A percentile compares a stretch with the other conserved stretches of the same genome.
Conservation (phyloP, 129 eudicot genomes). For the Helianthus tuberosus region DNA sequence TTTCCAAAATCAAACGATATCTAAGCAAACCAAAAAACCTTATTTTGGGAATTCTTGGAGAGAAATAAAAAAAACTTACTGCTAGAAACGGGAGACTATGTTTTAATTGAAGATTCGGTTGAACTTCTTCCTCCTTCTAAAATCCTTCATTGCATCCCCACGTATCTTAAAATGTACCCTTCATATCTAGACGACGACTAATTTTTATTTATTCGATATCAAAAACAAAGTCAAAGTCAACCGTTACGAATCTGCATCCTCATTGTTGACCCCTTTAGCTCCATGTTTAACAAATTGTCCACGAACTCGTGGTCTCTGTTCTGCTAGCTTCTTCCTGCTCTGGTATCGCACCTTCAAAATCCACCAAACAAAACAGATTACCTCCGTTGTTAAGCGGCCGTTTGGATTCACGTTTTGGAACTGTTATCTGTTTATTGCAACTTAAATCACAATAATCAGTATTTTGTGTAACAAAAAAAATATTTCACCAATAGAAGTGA, state of each 20-base stretch:
- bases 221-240: constrained; percentile 24
- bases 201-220: constrained; percentile 35
- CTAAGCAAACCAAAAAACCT: constrained; percentile 32
- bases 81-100: constrained; percentile 29
- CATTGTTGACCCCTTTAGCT: constrained; percentile 43
- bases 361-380: constrained; percentile 13
- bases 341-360: constrained; percentile 62
- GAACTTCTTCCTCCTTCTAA: constrained; percentile 32
- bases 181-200: constrained; percentile 40
- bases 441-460: background rate
- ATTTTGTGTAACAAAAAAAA: background rate
- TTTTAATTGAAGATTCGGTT: constrained; percentile 26
- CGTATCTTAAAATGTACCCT: constrained; percentile 28
- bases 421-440: background rate
- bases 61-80: constrained; percentile 16
- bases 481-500: too few species aligned
- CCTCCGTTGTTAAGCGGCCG: background rate
- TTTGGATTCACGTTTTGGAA: background rate
- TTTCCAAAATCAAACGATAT: constrained; percentile 16
- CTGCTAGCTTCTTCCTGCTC: constrained; percentile 78
- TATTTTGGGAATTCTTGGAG: constrained; percentile 16
- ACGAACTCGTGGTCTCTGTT: constrained; percentile 78
- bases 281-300: constrained; percentile 75
- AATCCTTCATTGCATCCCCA: constrained; percentile 35
- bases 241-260: constrained; percentile 58